These are phyloP conservation scores for Piper longum DNA, from an alignment of 164 flowering plant species.

Conservation along the genomic window DNA sequence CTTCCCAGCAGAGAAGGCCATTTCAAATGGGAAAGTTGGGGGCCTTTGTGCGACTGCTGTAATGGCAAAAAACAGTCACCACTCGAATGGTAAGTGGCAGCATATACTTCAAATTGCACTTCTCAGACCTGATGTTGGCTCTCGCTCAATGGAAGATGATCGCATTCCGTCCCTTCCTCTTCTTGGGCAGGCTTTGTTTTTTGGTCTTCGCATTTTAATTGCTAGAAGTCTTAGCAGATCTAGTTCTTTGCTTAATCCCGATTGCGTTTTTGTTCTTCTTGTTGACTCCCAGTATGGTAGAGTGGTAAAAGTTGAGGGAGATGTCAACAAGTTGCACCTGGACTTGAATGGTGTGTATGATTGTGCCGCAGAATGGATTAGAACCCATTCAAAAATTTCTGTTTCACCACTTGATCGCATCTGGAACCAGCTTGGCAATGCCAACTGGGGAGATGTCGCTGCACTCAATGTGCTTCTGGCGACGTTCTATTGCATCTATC, in stretches of 20 bases:
- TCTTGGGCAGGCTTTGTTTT: constrained; percentile 72
- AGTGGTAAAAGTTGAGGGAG: constrained; percentile 78
- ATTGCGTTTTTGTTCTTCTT: constrained; percentile 55
- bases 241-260: constrained; percentile 27
- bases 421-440: constrained; percentile 96
- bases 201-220: constrained; percentile 55
- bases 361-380: constrained; percentile 70
- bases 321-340: constrained; percentile 45
- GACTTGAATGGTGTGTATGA: constrained; percentile 52
- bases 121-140: constrained; percentile 53
- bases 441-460: constrained; percentile 88
- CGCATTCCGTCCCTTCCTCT: constrained; percentile 41
- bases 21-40: constrained; percentile 55
- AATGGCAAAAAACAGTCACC: constrained; percentile 47
- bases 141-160: constrained; percentile 26
- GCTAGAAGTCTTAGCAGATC: constrained; percentile 69
- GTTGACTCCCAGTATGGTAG: constrained; percentile 80
- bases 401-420: constrained; percentile 66
- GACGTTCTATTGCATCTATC: constrained; percentile 56
- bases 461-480: constrained; percentile 66
- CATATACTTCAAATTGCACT: constrained; percentile 70
- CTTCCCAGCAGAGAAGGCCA: constrained; percentile 74
- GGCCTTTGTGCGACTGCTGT: constrained; percentile 71
- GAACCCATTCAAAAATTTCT: constrained; percentile 32
- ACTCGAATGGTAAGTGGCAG: constrained; percentile 78